Evolutionary conservation across 2,329 filamentous ascomycete species (phyloP).

Genomic region (Gaeumannomyces tritici): DNA sequence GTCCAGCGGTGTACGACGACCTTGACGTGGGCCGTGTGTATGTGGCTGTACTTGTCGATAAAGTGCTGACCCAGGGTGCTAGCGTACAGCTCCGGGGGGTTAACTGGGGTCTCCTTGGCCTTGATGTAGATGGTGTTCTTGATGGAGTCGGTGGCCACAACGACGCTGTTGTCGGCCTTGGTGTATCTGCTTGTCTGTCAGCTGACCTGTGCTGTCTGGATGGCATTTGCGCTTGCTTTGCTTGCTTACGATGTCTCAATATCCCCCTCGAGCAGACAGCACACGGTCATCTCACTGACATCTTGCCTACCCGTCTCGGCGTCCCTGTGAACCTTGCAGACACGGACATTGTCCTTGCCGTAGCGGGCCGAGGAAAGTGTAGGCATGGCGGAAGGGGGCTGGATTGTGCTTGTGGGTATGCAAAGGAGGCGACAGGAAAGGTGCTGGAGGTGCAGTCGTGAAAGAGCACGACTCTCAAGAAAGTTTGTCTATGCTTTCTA

Average conservation of each 20-base stretch:
- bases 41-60: slow-evolving; percentile 78
- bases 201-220: not conserved
- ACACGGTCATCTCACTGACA: slow-evolving; percentile 91
- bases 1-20: slow-evolving; percentile 86
- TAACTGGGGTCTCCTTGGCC: slow-evolving; percentile 87
- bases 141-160: slow-evolving; percentile 95
- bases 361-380: slow-evolving; percentile 59
- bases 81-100: slow-evolving; percentile 86
- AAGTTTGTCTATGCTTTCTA: not conserved
- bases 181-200: slow-evolving; percentile 59
- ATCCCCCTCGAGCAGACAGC: slow-evolving; percentile 83
- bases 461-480: not conserved
- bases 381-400: slow-evolving; percentile 33
- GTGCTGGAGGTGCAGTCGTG: not conserved
- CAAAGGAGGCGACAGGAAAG: too few species aligned
- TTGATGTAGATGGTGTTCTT: slow-evolving; percentile 97
- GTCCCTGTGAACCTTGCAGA: slow-evolving; percentile 88
- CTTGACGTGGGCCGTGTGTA: slow-evolving; percentile 72
- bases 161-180: slow-evolving; percentile 82
- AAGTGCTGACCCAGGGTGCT: slow-evolving; percentile 82
- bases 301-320: slow-evolving; percentile 67
- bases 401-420: not conserved
- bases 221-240: not conserved
- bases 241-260: slow-evolving; percentile 66
- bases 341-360: slow-evolving; percentile 96